Base-by-base conservation (phyloP, 768 basidiomycete species). In the Podaxis pistillaris region DNA sequence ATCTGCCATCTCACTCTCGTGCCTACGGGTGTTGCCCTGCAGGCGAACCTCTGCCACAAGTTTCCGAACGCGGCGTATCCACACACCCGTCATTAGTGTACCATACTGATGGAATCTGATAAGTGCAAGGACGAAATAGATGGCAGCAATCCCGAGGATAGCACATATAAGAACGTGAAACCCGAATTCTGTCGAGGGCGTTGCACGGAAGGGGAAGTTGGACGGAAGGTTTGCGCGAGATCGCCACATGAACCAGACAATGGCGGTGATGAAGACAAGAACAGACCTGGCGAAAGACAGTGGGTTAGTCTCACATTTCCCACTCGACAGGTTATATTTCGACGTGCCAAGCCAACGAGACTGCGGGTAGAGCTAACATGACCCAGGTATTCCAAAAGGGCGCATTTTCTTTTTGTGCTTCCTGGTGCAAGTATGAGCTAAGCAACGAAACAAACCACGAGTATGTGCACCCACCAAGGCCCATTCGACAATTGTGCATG, bases 361-460 rank as follows among this genome's bases (percentile, higher is more conserved):
- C 66, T 0, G 79, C 82, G 0, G 87, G 87, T 76, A 85, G 79
- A 0, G 86, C 83, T 26, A 88, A 76, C 9, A 88, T 61, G 1
- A 88, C 82, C 86, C 87, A 88, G 4, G 86, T 82, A 63, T 89
- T 90, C 88, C 88, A 78, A 66, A 69, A 75, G 6, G 74, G 70
- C 1, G 49, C 56, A 2, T 70, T 66, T 9, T 63, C 67, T 0
- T 71, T 72, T 55, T 82, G 79, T 2, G 86, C 82, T 68, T 89
- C 88, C 84, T 87, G 56, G 12, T 47, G 28, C 40, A 24, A 4
- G 38, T 7, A 49, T 30, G 22, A 59, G 11, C 38, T 54, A 15
- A 58, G 13, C 19, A 22, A 30, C 5, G 0, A 6, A 11, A 40
- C 13, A 30, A 8, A 15, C 11, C n/a, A 28, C 22, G n/a, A 26